Conservation (phyloP, 176 grass and related monocot genomes). For the Aegilops sharonensis region DNA sequence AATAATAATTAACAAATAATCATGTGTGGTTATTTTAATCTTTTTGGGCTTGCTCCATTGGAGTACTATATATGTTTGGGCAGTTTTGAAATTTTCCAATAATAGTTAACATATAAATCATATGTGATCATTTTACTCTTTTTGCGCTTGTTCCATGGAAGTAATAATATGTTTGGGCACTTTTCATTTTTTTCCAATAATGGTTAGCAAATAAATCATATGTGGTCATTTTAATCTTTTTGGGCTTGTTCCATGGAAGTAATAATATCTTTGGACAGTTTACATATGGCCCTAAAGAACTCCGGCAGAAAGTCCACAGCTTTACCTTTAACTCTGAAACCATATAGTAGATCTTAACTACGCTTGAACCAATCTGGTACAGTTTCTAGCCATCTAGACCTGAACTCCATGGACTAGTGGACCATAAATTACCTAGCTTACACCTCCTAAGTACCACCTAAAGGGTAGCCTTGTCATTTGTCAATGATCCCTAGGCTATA, state of each 20-base stretch:
- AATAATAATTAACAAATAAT: background rate
- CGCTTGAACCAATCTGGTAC: background rate
- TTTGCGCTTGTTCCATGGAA: background rate
- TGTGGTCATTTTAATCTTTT: background rate
- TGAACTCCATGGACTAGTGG: background rate
- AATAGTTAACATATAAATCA: background rate
- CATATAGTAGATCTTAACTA: background rate
- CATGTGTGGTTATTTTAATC: too few relatives aligned
- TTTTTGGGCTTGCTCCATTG: too few relatives aligned
- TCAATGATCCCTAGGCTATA: background rate
- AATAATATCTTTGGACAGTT: background rate
- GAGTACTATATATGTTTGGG: too few relatives aligned
- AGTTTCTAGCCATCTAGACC: background rate
- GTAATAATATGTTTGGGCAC: background rate
- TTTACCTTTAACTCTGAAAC: background rate
- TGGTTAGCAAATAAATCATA: background rate
- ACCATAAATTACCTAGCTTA: background rate
- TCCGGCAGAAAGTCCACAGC: background rate
- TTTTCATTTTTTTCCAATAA: background rate
- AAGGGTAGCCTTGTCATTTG: background rate
- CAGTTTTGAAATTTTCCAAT: background rate
- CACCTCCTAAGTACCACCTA: too few relatives aligned
- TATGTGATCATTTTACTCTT: background rate
- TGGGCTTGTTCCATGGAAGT: background rate
- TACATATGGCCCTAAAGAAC: background rate